Conservation (phyloP, 257 asterid species). For the Nicotiana benthamiana region DNA sequence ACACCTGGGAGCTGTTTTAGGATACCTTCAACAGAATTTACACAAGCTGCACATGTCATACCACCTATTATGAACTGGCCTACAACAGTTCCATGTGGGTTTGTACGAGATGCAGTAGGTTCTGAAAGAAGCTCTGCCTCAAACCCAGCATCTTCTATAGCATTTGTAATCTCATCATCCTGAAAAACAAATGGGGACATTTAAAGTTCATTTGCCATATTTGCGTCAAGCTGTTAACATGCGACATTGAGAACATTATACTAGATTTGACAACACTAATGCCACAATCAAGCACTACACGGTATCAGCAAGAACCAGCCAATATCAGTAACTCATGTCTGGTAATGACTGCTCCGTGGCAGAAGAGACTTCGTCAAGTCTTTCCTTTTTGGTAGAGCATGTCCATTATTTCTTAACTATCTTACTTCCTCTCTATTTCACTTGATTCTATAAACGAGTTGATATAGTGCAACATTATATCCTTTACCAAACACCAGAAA, state of each 20-base stretch:
- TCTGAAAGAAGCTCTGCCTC: conserved; percentile 89
- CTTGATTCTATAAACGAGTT: background rate
- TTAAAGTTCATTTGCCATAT: conserved; percentile 10
- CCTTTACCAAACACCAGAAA: background rate
- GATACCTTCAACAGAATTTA: conserved; percentile 90
- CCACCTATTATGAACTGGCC: conserved; percentile 98
- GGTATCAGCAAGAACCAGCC: background rate
- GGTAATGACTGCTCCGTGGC: background rate
- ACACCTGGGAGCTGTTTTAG: conserved; percentile 72
- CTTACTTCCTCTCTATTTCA: background rate
- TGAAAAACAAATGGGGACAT: conserved; percentile 27
- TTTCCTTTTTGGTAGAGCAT: background rate
- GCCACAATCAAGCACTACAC: background rate
- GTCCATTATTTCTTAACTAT: background rate
- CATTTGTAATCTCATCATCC: conserved; percentile 77
- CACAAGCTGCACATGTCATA: conserved; percentile 99
- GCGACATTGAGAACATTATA: background rate
- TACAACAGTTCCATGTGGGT: conserved; percentile 39
- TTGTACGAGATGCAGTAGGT: conserved; percentile 37
- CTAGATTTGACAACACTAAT: background rate
- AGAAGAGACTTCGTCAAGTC: background rate
- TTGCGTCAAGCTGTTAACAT: background rate
- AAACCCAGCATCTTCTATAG: conserved; percentile 98
- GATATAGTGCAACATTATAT: background rate
- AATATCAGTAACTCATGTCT: background rate